Conservation (phyloP, 176 grass and related monocot genomes). For the Hordeum marinum region DNA sequence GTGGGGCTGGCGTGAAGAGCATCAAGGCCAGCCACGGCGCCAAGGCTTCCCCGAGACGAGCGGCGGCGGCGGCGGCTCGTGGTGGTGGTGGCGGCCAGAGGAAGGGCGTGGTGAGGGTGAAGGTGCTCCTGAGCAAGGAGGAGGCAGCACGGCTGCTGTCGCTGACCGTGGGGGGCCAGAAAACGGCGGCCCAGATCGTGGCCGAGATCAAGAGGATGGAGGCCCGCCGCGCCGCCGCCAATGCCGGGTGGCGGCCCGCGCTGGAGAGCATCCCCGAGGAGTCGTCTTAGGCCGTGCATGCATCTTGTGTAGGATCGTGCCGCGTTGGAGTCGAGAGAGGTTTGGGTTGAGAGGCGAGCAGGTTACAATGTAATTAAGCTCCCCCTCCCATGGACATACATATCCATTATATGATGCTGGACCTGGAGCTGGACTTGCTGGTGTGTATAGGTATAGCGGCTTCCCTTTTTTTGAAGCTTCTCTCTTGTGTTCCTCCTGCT, state of each 20-base stretch:
- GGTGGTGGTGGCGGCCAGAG: background rate
- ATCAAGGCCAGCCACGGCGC: background rate
- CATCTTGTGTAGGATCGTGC: background rate
- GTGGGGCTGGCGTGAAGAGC: background rate
- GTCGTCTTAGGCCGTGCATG: conserved; percentile 9
- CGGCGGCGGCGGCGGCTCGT: background rate
- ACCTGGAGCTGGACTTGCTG: background rate
- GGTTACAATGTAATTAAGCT: background rate
- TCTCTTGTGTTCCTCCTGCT: background rate
- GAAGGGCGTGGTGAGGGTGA: conserved; percentile 58
- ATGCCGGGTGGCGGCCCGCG: conserved; percentile 47
- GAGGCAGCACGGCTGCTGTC: conserved; percentile 68
- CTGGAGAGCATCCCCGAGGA: conserved; percentile 82
- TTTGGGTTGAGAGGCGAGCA: conserved; percentile 49
- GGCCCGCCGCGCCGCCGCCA: conserved; percentile 28
- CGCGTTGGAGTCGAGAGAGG: background rate
- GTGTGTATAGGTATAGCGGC: conserved; percentile 10
- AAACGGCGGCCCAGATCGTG: conserved; percentile 55
- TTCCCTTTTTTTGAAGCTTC: conserved; percentile 32
- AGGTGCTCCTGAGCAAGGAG: conserved; percentile 80
- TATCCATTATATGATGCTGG: background rate
- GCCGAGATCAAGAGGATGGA: conserved; percentile 69
- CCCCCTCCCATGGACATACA: conserved; percentile 39
- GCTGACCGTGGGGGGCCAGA: conserved; percentile 45
- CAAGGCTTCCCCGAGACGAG: conserved; percentile 9